phyloP scores from a whole-genome alignment of 2,329 filamentous ascomycete species.

The Colletotrichum zoysiae region DNA sequence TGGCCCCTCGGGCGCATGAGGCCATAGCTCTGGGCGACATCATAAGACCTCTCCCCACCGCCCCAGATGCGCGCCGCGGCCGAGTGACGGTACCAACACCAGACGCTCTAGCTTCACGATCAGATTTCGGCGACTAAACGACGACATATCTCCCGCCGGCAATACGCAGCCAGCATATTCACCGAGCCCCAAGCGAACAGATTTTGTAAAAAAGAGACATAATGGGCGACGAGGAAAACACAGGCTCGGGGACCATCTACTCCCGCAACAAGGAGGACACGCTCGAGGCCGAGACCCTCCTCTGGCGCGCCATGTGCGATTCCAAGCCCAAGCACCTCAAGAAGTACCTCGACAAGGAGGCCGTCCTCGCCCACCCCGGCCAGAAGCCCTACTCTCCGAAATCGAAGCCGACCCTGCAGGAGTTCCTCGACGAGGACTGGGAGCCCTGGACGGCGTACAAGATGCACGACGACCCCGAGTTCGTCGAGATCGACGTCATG shows the following conservation, averaged over 20 bases:
- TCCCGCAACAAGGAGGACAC: constrained; percentile 53
- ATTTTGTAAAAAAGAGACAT: background rate
- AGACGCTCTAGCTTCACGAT: background rate
- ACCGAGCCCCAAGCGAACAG: background rate
- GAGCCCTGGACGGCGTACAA: constrained; percentile 54
- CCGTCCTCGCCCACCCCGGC: constrained; percentile 50
- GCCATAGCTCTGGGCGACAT: constrained; percentile 36
- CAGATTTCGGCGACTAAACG: background rate
- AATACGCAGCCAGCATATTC: background rate
- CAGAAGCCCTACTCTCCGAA: constrained; percentile 48
- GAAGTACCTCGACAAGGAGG: constrained; percentile 53
- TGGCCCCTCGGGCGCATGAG: background rate
- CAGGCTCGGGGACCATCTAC: constrained; percentile 45
- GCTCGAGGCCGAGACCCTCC: constrained; percentile 51
- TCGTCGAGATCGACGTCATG: constrained; percentile 56
- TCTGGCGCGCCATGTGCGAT: constrained; percentile 53
- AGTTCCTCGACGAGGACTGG: constrained; percentile 51
- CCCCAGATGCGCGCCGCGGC: background rate
- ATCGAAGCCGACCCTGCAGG: constrained; percentile 49
- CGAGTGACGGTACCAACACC: background rate
- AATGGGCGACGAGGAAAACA: constrained; percentile 35
- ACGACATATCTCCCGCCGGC: background rate
- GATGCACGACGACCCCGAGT: constrained; percentile 52
- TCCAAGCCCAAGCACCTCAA: constrained; percentile 48
- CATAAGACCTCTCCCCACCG: constrained; percentile 27